These are phyloP conservation scores for Vanderwaltozyma verrucispora DNA, from an alignment of 805 yeast species.

Conservation along the genomic window DNA sequence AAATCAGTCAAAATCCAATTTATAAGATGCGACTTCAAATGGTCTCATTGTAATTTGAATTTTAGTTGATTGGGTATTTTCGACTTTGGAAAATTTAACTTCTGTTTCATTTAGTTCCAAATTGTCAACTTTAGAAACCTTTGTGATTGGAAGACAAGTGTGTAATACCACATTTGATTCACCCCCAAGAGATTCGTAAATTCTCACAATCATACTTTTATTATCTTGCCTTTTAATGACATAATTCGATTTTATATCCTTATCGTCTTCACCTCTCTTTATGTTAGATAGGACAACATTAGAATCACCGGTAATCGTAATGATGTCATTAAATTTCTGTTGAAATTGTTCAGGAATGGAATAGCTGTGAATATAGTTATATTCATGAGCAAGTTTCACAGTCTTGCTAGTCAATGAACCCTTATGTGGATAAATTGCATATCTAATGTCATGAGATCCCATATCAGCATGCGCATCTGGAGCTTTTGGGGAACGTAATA, in stretches of 20 bases:
- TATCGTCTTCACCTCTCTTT: constrained; percentile 84
- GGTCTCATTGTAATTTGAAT: too few relatives aligned
- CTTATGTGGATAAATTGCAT: constrained; percentile 74
- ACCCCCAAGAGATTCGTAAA: constrained; percentile 88
- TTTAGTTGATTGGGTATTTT: constrained; percentile 38
- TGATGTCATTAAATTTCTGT: constrained; percentile 20
- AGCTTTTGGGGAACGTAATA: constrained; percentile 83
- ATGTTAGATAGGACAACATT: constrained; percentile 63
- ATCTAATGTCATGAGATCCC: constrained; percentile 74
- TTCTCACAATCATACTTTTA: constrained; percentile 54
- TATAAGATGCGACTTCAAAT: constrained; percentile 59
- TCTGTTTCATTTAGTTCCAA: constrained; percentile 42
- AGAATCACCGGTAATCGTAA: constrained; percentile 37
- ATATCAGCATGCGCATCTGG: constrained; percentile 95
- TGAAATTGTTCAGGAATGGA: constrained; percentile 10
- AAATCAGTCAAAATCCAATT: too few relatives aligned
- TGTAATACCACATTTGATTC: constrained; percentile 41
- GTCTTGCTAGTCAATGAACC: constrained; percentile 57
- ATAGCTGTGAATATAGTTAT: constrained; percentile 44
- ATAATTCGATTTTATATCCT: constrained; percentile 37
- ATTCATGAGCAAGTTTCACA: constrained; percentile 67
- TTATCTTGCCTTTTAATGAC: constrained; percentile 36
- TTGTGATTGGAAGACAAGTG: constrained; percentile 35
- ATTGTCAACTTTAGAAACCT: constrained; percentile 46
- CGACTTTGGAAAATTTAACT: constrained; percentile 29